Conservation (phyloP, 768 basidiomycete genomes). For the Flagelloscypha sp. region DNA sequence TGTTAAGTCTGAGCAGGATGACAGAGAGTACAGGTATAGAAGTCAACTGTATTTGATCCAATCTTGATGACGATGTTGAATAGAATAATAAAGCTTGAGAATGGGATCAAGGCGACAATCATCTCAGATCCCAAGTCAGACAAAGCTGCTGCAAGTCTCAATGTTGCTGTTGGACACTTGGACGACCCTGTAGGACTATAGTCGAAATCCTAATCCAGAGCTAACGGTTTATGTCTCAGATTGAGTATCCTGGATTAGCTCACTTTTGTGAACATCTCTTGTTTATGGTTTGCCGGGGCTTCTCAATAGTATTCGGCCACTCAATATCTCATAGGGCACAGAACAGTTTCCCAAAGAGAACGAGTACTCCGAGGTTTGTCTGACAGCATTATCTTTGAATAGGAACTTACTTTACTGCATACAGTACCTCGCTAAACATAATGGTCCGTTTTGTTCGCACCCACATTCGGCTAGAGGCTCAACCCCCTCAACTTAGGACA, state of each 20-base stretch:
- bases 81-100: conserved; percentile 72
- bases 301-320: conserved; percentile 1
- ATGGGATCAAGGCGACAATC: conserved; percentile 81
- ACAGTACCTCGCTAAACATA: conserved; percentile 72
- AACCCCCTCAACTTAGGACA: too few relatives aligned
- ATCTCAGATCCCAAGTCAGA: conserved; percentile 82
- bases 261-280: conserved; percentile 95
- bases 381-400: background rate
- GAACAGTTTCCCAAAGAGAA: conserved; percentile 85
- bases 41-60: too few relatives aligned
- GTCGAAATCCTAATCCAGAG: conserved; percentile 19
- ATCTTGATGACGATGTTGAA: too few relatives aligned
- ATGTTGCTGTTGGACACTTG: conserved; percentile 91
- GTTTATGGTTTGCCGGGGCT: conserved; percentile 68
- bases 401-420: conserved; percentile 3
- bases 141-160: conserved; percentile 90
- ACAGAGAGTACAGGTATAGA: conserved; percentile 69
- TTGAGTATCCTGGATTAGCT: conserved; percentile 86
- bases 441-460: too few relatives aligned
- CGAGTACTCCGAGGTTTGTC: conserved; percentile 77
- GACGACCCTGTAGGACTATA: conserved; percentile 87
- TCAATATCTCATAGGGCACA: conserved; percentile 48
- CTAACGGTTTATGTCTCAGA: too few relatives aligned
- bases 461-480: too few relatives aligned
- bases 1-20: conserved; percentile 68